Conservation (phyloP, 345 rosid species). For the Eucalyptus erythrocorys region DNA sequence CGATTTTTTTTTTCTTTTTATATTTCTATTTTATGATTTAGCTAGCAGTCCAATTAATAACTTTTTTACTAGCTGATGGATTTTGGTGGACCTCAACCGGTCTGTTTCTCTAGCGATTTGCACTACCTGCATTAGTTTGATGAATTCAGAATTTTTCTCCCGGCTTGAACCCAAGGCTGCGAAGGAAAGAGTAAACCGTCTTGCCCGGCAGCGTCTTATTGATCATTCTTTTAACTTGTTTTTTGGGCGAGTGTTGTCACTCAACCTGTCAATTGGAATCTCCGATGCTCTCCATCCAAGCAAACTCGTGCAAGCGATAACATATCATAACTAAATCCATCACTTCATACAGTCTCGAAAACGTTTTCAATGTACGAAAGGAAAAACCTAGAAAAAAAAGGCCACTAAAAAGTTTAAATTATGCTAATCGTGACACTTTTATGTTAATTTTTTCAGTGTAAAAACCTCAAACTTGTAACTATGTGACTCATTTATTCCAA, state of each 20-base stretch:
- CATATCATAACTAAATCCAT: not conserved
- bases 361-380: not conserved
- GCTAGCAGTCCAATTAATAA: not conserved
- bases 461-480: rapidly evolving
- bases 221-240: not conserved
- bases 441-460: too few relatives aligned
- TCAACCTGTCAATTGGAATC: not conserved
- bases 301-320: not conserved
- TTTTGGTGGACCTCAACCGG: not conserved
- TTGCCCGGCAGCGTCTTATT: not conserved
- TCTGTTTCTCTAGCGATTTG: not conserved
- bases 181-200: not conserved
- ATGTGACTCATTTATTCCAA: too few relatives aligned
- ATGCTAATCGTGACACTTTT: not conserved
- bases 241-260: not conserved
- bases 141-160: not conserved
- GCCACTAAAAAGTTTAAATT: not conserved
- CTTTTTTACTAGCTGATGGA: too few relatives aligned
- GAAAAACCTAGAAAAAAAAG: not conserved
- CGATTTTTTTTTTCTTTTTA: not conserved
- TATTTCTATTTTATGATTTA: not conserved
- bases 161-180: not conserved
- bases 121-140: too few relatives aligned
- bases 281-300: not conserved
- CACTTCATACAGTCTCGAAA: not conserved